Evolutionary conservation across 2,329 filamentous ascomycete species (phyloP), one percentile per base, ranked within the genome.

Genomic region (Neodidymelliopsis sp.): DNA sequence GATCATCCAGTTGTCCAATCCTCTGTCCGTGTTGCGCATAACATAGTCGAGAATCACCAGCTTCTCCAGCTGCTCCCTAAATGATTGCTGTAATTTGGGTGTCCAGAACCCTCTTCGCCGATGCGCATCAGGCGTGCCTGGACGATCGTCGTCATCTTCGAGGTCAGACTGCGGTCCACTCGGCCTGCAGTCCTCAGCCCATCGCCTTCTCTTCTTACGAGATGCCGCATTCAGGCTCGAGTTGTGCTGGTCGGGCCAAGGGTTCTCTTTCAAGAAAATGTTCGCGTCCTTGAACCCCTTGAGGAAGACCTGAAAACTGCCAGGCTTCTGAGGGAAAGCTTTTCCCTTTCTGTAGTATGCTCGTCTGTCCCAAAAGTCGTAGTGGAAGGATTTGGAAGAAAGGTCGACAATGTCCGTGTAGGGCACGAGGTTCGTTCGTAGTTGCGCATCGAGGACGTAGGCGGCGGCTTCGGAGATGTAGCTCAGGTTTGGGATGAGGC

Each of bases 1-100:
- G 69, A 99, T 91, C 94, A 99, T 99, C 94, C 94, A 99, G 65
- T 99, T 99, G 71, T 99, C 94, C 47, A 97, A 79, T 2, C 94
- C 94, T 74, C 94, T 84, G 71, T 99, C 94, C 2, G 94, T 99
- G 69, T 99, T 99, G 49, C 94, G 85, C 94, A 99, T 99, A 56
- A 99, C 96, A 71, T 99, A 99, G 74, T 99, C 94, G 58, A 99
- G 75, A 65, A 99, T 96, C 16, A 99, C 95, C 6, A 99, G 80
- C 74, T 97, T 97, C 75, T 99, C 94, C 36, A 99, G 81, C 75
- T 97, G 90, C 72, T 99, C 94, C 27, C 94, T 81, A 70, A 99
- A 96, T 0, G 90, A 89, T 71, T 96, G 90, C 69, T 97, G 95
- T 34, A 99, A 74, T 5, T 81, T 77, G 40, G 95, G 89, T 0